These are phyloP conservation scores for Chlamydomonas sp. DNA, from an alignment of 139 green algal species.

Conservation along the genomic window DNA sequence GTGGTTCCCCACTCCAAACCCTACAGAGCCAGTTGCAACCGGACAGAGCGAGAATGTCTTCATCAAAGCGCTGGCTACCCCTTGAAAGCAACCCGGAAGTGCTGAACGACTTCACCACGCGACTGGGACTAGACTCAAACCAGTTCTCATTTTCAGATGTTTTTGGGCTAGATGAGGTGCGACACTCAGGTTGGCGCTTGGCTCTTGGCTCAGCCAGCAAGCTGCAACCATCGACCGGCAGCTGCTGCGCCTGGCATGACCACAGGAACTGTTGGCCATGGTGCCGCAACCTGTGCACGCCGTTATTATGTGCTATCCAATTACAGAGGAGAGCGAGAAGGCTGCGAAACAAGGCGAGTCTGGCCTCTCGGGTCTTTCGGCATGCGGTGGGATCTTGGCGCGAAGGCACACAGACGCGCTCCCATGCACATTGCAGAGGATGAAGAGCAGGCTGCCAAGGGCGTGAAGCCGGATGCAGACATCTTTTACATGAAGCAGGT, in stretches of 20 bases:
- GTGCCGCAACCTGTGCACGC: slow-evolving; percentile 85
- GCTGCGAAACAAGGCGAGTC: slow-evolving; percentile 65
- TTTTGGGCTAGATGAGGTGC: slow-evolving; percentile 82
- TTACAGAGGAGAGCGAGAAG: slow-evolving; percentile 75
- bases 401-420: not conserved
- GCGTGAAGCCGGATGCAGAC: not conserved
- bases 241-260: not conserved
- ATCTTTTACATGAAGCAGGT: slow-evolving; percentile 91
- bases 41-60: too few relatives aligned
- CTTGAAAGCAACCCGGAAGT: slow-evolving; percentile 93
- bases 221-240: not conserved
- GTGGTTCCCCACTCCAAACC: too few relatives aligned
- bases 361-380: not conserved
- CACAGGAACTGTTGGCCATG: slow-evolving; percentile 88
- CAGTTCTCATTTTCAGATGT: slow-evolving; percentile 80
- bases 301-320: slow-evolving; percentile 90
- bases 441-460: slow-evolving; percentile 15
- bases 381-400: not conserved
- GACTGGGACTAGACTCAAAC: slow-evolving; percentile 69
- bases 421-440: slow-evolving; percentile 35
- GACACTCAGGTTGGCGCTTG: not conserved
- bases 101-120: slow-evolving; percentile 72
- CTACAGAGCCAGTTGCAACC: too few relatives aligned
- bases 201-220: not conserved
- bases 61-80: slow-evolving; percentile 78